Conservation (phyloP, 73 alveolate genomes). For the Blepharisma japonicum region DNA sequence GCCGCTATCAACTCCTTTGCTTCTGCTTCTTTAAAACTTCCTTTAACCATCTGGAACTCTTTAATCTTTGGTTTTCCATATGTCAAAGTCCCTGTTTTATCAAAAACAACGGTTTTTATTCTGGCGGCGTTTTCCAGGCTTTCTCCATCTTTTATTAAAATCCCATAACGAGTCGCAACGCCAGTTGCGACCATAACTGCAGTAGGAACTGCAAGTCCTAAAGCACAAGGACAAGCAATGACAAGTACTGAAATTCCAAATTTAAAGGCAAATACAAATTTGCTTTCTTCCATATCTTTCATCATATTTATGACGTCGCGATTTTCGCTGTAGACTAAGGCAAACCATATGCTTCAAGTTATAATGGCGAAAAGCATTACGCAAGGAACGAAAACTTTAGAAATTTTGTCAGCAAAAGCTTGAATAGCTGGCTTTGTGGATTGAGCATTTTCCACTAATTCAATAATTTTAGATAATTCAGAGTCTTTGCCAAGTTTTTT, state of each 20-base stretch:
- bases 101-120: constrained; percentile 80
- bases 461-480: constrained; percentile 59
- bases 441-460: constrained; percentile 74
- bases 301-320: constrained; percentile 37
- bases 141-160: constrained; percentile 84
- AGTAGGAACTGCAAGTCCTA: constrained; percentile 98
- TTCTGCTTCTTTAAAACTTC: constrained; percentile 35
- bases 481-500: constrained; percentile 59
- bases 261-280: constrained; percentile 51
- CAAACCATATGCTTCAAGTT: constrained; percentile 74
- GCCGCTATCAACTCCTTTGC: constrained; percentile 34
- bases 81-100: constrained; percentile 95
- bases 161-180: constrained; percentile 80
- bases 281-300: constrained; percentile 38
- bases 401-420: constrained; percentile 64
- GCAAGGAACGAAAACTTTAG: constrained; percentile 65
- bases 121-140: constrained; percentile 68
- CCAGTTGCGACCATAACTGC: constrained; percentile 97
- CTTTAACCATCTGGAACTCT: constrained; percentile 41
- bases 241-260: constrained; percentile 67
- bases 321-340: constrained; percentile 53
- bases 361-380: constrained; percentile 62
- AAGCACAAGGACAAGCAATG: constrained; percentile 97
- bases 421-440: constrained; percentile 66
- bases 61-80: constrained; percentile 60